phyloP scores from a whole-genome alignment of 257 asterid genomes.

The Verbascum thapsus region DNA sequence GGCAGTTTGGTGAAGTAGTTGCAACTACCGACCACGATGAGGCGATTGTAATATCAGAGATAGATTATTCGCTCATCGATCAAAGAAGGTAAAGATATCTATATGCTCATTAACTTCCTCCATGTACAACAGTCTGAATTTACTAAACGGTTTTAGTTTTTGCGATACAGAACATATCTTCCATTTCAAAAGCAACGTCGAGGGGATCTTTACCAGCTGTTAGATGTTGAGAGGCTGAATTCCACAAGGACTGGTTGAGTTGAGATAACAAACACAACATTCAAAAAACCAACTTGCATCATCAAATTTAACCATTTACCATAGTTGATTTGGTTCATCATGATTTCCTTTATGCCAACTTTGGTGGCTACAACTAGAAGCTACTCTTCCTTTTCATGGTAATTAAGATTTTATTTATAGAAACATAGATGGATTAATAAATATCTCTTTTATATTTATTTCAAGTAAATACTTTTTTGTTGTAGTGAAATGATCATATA shows the following conservation, averaged over 20 bases:
- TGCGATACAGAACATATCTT: conserved; percentile 44
- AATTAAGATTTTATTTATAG: no score
- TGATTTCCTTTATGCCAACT: not conserved
- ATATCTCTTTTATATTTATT: no score
- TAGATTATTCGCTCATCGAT: conserved; percentile 77
- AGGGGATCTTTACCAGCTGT: conserved; percentile 57
- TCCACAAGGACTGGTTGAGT: conserved; percentile 22
- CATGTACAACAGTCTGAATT: not conserved
- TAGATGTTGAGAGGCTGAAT: conserved; percentile 52
- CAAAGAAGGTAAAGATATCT: conserved; percentile 91
- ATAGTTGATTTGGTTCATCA: not conserved
- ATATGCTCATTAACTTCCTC: no score
- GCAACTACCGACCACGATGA: conserved; percentile 93
- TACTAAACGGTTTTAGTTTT: conserved; percentile 8
- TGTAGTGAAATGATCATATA: not conserved
- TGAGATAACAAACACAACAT: conserved; percentile 5
- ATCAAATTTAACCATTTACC: not conserved
- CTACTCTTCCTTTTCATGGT: not conserved
- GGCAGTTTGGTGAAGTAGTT: conserved; percentile 90
- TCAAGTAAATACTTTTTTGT: not conserved
- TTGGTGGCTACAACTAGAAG: not conserved
- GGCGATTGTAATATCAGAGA: conserved; percentile 64
- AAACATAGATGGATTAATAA: no score
- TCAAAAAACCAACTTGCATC: not conserved
- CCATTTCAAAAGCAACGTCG: conserved; percentile 60